A percentile compares a stretch with the other conserved stretches of the same genome.
Evolutionary conservation across 371 early-diverging fungal genomes (phyloP).

Genomic region (Mucor sp.): DNA sequence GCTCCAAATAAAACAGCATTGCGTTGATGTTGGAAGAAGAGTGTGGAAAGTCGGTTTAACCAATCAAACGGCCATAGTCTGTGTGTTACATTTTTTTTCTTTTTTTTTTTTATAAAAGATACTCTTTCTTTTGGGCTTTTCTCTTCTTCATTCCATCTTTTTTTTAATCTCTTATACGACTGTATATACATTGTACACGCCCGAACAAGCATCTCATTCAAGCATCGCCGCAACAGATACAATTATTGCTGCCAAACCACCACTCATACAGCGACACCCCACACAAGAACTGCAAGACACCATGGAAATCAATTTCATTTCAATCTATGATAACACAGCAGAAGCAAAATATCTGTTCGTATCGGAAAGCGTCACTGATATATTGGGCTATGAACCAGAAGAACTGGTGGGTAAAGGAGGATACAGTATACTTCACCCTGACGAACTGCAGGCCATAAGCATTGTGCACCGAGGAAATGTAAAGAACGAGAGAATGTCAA

Average conservation of each 20-base stretch:
- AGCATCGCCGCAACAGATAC: not conserved
- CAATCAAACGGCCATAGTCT: not conserved
- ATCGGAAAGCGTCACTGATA: conserved; percentile 51
- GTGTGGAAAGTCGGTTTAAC: not conserved
- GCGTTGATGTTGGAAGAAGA: not conserved
- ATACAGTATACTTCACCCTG: conserved; percentile 50
- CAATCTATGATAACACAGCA: conserved; percentile 60
- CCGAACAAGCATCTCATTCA: not conserved
- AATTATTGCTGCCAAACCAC: not conserved
- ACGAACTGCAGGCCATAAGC: conserved; percentile 38
- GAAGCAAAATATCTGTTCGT: conserved; percentile 46
- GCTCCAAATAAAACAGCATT: conserved; percentile 41
- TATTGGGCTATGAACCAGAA: conserved; percentile 53
- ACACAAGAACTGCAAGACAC: not conserved
- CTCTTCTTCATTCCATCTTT: not conserved
- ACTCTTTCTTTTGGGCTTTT: not conserved
- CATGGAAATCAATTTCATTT: conserved; percentile 51
- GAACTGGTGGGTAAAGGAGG: conserved; percentile 50
- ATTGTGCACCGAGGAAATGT: conserved; percentile 45
- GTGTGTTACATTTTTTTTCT: not conserved
- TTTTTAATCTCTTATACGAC: not conserved
- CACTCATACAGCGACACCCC: not conserved
- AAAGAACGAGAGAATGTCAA: conserved; percentile 50
- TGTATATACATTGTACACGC: not conserved
- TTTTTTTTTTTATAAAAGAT: not conserved